Evolutionary conservation across 306 rosid genomes (phyloP).

Genomic region (Quercus gilva): DNA sequence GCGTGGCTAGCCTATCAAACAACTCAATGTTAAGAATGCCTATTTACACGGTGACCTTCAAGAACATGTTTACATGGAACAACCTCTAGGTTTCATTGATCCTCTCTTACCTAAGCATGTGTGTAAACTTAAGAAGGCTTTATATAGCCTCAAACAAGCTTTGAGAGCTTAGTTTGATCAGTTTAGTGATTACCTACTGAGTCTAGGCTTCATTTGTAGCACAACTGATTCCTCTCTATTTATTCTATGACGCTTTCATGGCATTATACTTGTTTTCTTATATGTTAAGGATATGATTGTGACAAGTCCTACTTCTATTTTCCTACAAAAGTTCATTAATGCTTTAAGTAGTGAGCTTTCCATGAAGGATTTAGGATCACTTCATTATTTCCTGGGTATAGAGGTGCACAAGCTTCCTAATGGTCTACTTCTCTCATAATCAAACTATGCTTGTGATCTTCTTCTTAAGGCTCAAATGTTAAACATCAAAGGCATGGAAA

Average conservation of each 20-base stretch:
- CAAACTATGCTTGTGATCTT: background rate
- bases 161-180: background rate
- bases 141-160: background rate
- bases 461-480: background rate
- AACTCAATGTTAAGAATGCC: background rate
- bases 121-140: background rate
- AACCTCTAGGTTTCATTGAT: background rate
- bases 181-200: background rate
- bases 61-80: background rate
- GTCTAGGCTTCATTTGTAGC: background rate
- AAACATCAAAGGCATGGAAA: background rate
- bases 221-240: background rate
- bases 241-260: background rate
- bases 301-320: background rate
- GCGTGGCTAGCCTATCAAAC: background rate
- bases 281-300: background rate
- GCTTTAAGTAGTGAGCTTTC: background rate
- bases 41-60: background rate
- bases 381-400: background rate
- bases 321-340: background rate
- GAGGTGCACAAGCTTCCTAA: background rate
- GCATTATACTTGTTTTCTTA: background rate
- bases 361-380: background rate
- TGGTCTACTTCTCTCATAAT: background rate
- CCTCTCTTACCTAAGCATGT: background rate